These are phyloP conservation scores for Pythium phragmiticola DNA, from an alignment of 352 stramenopile species.

Conservation along the genomic window DNA sequence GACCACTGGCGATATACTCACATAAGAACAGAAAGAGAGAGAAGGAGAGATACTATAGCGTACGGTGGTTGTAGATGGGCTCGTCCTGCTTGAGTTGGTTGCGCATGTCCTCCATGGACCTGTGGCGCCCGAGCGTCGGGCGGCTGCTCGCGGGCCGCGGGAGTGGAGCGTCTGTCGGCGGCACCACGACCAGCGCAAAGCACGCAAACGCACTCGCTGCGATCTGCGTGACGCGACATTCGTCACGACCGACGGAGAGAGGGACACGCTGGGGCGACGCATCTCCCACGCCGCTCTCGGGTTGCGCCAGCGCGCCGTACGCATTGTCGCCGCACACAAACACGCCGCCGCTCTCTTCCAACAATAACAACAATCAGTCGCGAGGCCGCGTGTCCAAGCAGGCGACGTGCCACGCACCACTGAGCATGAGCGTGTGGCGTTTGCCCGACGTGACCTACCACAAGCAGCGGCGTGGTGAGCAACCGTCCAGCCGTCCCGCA, in stretches of 20 bases:
- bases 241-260: constrained; percentile 15
- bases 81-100: constrained; percentile 21
- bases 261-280: constrained; percentile 38
- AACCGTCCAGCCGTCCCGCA: background rate
- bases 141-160: constrained; percentile 11
- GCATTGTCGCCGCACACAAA: constrained; percentile 77
- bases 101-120: constrained; percentile 27
- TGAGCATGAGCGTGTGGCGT: constrained; percentile 75
- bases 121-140: constrained; percentile 13
- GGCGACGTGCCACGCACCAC: constrained; percentile 31
- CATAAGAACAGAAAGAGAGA: background rate
- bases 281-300: constrained; percentile 1
- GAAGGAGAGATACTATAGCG: background rate
- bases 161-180: constrained; percentile 18
- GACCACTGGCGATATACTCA: constrained; percentile 36
- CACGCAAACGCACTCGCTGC: constrained; percentile 64
- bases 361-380: background rate
- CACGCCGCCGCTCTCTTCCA: constrained; percentile 54
- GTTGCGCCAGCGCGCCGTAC: constrained; percentile 45
- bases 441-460: constrained; percentile 64
- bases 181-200: constrained; percentile 50
- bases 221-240: constrained; percentile 46
- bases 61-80: constrained; percentile 25
- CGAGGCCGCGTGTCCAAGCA: background rate
- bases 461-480: background rate